Conservation (phyloP, 129 eudicot species). For the Mikania micrantha region DNA sequence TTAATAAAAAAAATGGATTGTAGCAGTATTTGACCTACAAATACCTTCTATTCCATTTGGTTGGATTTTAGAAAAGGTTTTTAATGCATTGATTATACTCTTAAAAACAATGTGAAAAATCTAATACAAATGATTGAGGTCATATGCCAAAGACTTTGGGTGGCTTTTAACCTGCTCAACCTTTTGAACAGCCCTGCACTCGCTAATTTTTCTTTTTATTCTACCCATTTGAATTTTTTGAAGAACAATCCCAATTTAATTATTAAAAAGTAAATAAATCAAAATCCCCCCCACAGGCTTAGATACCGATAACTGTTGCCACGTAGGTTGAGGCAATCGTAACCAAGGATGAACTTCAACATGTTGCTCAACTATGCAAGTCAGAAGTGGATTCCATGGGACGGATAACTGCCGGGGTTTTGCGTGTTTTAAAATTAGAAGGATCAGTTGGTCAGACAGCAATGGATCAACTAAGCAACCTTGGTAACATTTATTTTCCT, state of each 20-base stretch:
- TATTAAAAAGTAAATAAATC: not conserved
- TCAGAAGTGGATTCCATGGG: conserved; percentile 95
- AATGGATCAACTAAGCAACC: conserved; percentile 71
- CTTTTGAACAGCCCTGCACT: not conserved
- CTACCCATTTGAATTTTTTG: not conserved
- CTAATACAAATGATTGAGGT: not conserved
- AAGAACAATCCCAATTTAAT: not conserved
- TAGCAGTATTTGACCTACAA: not conserved
- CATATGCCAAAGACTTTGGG: not conserved
- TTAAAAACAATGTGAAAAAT: not conserved
- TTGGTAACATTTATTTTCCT: conserved; percentile 43
- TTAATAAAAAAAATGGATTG: not conserved
- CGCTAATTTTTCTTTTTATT: not conserved
- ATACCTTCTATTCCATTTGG: not conserved
- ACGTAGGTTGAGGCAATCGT: conserved; percentile 87
- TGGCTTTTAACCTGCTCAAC: not conserved
- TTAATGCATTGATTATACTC: not conserved
- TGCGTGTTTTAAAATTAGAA: conserved; percentile 84
- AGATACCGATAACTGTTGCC: conserved; percentile 4
- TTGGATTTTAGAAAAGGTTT: not conserved
- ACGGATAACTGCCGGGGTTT: conserved; percentile 74
- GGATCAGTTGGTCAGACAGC: conserved; percentile 79
- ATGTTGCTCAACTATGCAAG: conserved; percentile 68
- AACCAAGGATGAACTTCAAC: conserved; percentile 79
- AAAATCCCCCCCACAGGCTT: not conserved